Conservation (phyloP, 2,329 filamentous ascomycete genomes). For the Colletotrichum navitas region DNA sequence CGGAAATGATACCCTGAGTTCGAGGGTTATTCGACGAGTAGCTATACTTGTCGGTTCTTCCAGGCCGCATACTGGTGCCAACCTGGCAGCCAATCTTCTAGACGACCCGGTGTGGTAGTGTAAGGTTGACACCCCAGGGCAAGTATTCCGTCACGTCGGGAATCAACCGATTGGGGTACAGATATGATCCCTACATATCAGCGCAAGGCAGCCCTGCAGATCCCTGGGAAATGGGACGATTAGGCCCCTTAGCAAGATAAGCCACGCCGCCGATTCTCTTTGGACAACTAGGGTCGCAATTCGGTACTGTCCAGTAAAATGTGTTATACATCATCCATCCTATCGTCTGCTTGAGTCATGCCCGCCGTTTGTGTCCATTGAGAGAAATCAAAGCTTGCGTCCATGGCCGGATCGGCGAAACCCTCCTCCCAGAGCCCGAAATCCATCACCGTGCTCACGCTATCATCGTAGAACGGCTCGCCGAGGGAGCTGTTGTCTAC, state of each 20-base stretch:
- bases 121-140: constrained; percentile 2
- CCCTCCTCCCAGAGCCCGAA: constrained; percentile 55
- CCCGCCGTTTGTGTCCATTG: constrained; percentile 46
- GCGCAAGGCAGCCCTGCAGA: constrained; percentile 11
- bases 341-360: constrained; percentile 38
- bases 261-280: background rate
- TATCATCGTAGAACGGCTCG: constrained; percentile 49
- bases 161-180: background rate
- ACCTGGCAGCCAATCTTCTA: background rate
- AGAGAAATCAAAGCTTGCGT: constrained; percentile 50
- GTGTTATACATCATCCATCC: constrained; percentile 35
- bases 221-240: background rate
- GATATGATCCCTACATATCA: constrained; percentile 9
- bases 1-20: background rate
- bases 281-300: too few relatives aligned
- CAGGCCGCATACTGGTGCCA: background rate
- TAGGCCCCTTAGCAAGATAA: constrained; percentile 4
- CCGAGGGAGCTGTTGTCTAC: constrained; percentile 48
- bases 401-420: constrained; percentile 53
- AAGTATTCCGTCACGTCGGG: background rate
- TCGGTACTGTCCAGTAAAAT: background rate
- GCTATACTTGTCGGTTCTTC: background rate
- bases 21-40: background rate
- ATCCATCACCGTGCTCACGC: constrained; percentile 48
- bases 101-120: constrained; percentile 6